phyloP scores from a whole-genome alignment of 352 stramenopile species.

The Globisporangium echinulatum region DNA sequence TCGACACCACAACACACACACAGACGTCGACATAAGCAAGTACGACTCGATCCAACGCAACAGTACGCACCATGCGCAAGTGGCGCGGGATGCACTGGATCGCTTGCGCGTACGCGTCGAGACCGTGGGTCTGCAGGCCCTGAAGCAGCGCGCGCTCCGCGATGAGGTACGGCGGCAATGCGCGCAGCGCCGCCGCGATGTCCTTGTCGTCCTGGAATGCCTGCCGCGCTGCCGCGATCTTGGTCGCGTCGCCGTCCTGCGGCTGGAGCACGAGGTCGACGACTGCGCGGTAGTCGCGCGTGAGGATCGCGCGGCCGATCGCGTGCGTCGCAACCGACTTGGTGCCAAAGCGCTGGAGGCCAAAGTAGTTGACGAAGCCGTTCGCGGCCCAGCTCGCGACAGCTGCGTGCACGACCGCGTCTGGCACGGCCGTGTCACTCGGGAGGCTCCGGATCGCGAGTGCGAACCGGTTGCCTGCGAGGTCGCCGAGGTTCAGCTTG shows the following conservation, averaged over 20 bases:
- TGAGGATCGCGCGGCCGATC: conserved; percentile 91
- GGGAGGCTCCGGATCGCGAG: conserved; percentile 92
- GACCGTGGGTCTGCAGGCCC: conserved; percentile 49
- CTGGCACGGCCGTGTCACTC: conserved; percentile 38
- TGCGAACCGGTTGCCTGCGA: conserved; percentile 94
- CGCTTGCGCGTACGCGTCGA: conserved; percentile 48
- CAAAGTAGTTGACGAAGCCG: conserved; percentile 99
- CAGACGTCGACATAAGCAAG: too few species aligned
- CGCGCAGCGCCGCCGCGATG: conserved; percentile 41
- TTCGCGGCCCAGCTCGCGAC: conserved; percentile 62
- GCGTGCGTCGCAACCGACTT: conserved; percentile 84
- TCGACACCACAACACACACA: not conserved
- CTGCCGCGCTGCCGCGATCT: conserved; percentile 62
- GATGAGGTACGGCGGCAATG: conserved; percentile 77
- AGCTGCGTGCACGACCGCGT: conserved; percentile 51
- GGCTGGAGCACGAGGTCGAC: conserved; percentile 89
- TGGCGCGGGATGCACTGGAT: conserved; percentile 79
- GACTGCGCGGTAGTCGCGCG: conserved; percentile 87
- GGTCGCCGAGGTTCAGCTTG: conserved; percentile 89
- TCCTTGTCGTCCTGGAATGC: conserved; percentile 63
- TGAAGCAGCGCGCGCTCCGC: conserved; percentile 67
- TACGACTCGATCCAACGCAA: not conserved
- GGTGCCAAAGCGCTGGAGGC: conserved; percentile 94
- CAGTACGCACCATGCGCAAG: conserved; percentile 59
- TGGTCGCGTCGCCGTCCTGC: conserved; percentile 67